Evolutionary conservation across 805 yeast species (phyloP).

Genomic region (Starmerella cellae): DNA sequence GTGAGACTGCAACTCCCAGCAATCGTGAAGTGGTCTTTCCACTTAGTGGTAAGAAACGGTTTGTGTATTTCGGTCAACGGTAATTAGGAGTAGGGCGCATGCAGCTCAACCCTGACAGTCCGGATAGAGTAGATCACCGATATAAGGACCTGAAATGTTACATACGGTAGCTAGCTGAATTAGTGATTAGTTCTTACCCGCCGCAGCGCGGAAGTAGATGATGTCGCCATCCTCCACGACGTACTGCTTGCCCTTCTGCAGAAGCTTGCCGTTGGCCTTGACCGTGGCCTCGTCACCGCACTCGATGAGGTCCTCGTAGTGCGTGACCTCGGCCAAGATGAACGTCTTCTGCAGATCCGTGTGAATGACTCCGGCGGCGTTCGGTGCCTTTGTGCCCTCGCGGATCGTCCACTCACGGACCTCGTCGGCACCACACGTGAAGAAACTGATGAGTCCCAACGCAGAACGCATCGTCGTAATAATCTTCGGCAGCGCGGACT

Average conservation of each 20-base stretch:
- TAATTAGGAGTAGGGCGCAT: no score
- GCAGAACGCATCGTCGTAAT: conserved; percentile 77
- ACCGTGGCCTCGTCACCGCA: conserved; percentile 68
- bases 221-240: conserved; percentile 92
- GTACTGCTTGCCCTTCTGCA: conserved; percentile 88
- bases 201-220: conserved; percentile 85
- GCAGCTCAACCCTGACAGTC: no score
- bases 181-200: conserved; percentile 52
- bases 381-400: conserved; percentile 87
- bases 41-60: no score
- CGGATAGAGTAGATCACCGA: no score
- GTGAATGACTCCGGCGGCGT: conserved; percentile 97
- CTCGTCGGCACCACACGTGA: conserved; percentile 92
- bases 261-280: conserved; percentile 76
- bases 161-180: not conserved
- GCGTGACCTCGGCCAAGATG: conserved; percentile 85
- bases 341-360: conserved; percentile 90
- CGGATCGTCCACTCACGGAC: conserved; percentile 98
- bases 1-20: no score
- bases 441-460: conserved; percentile 78
- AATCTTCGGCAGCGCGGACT: conserved; percentile 74
- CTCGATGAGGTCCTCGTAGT: conserved; percentile 66
- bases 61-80: no score
- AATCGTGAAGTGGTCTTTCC: no score
- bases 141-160: no score